Percentiles rank a stretch among this genome's conserved stretches.
Conservation (phyloP, 495 filamentous ascomycete genomes). For the Penicillium cataractarum region DNA sequence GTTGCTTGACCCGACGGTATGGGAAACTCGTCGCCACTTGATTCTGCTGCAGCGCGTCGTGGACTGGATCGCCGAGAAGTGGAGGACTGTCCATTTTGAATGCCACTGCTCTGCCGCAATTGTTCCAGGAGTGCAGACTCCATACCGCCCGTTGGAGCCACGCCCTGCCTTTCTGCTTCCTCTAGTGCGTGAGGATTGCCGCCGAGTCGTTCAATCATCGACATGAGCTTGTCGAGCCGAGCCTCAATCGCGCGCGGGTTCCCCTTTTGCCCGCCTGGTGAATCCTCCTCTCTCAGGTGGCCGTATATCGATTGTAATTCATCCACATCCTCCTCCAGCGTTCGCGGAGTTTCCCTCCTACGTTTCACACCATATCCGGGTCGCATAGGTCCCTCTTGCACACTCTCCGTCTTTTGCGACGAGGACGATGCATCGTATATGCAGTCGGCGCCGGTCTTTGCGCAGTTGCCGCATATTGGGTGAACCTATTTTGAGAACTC, state of each 20-base stretch:
- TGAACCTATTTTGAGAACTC: slow-evolving; percentile 35
- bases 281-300: slow-evolving; percentile 32
- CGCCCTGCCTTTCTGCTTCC: slow-evolving; percentile 26
- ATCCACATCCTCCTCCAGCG: slow-evolving; percentile 42
- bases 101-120: slow-evolving; percentile 19
- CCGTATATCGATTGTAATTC: slow-evolving; percentile 46
- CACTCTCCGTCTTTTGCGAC: slow-evolving; percentile 30
- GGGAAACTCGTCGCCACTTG: slow-evolving; percentile 50
- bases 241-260: slow-evolving; percentile 46
- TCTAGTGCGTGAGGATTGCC: slow-evolving; percentile 36
- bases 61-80: slow-evolving; percentile 37
- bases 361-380: slow-evolving; percentile 41
- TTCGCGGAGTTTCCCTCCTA: slow-evolving; percentile 34
- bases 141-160: slow-evolving; percentile 26
- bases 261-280: slow-evolving; percentile 28
- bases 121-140: slow-evolving; percentile 28
- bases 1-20: slow-evolving; percentile 50
- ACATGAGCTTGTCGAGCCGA: slow-evolving; percentile 50
- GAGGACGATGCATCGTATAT: slow-evolving; percentile 43
- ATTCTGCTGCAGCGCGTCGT: slow-evolving; percentile 37
- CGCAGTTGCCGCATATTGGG: slow-evolving; percentile 52
- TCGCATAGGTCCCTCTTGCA: slow-evolving; percentile 18
- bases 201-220: slow-evolving; percentile 49
- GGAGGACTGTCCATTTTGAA: slow-evolving; percentile 19
- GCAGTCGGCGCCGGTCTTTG: slow-evolving; percentile 49